Conservation (phyloP, 2,329 filamentous ascomycete species). For the Pseudopithomyces chartarum region DNA sequence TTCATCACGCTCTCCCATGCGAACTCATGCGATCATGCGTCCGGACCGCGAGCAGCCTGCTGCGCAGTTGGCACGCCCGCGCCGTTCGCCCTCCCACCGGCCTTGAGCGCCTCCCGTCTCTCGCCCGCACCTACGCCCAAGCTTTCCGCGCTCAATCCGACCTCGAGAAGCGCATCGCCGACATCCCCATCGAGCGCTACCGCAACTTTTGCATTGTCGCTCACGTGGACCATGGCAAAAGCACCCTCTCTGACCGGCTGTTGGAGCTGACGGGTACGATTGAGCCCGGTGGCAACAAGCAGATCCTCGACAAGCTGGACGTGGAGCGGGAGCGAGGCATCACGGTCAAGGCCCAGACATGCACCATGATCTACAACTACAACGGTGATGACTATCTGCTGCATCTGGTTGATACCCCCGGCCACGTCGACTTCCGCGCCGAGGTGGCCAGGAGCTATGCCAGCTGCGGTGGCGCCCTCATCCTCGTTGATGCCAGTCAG, state of each 20-base stretch:
- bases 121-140: constrained; percentile 40
- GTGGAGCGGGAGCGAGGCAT: constrained; percentile 96
- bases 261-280: constrained; percentile 96
- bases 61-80: constrained; percentile 43
- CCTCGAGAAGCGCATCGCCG: constrained; percentile 69
- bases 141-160: constrained; percentile 51
- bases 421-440: constrained; percentile 96
- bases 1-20: constrained; percentile 33
- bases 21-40: constrained; percentile 57
- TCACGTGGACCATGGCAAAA: constrained; percentile 98
- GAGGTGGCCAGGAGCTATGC: constrained; percentile 96
- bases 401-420: constrained; percentile 94
- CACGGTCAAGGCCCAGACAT: constrained; percentile 98
- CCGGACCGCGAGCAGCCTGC: constrained; percentile 49
- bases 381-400: constrained; percentile 86
- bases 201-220: constrained; percentile 99
- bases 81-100: constrained; percentile 22
- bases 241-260: constrained; percentile 88
- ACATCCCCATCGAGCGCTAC: constrained; percentile 77
- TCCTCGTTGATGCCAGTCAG: constrained; percentile 95
- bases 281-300: constrained; percentile 81
- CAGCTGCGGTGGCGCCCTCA: constrained; percentile 87
- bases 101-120: constrained; percentile 36
- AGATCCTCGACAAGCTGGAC: constrained; percentile 95
- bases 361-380: constrained; percentile 94